Evolutionary conservation across 2,329 filamentous ascomycete species (phyloP), one percentile per base, ranked within the genome.

Genomic region (Verticillium nubilum): DNA sequence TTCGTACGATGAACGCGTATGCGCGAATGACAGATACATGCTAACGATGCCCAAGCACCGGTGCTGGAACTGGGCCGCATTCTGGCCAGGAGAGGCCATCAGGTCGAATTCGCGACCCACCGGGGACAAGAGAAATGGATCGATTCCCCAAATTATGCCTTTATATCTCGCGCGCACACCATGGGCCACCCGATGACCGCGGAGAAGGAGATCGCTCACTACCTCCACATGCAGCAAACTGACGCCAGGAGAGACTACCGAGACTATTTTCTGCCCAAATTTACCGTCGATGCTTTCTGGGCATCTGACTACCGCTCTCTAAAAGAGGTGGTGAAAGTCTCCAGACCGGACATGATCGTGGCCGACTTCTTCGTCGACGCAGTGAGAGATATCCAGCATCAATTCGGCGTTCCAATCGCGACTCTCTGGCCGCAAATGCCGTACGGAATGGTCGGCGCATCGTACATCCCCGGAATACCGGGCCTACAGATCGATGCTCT

Each of bases 351-450:
- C 62, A 69, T 78, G 58, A 74, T 79, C 26, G 59, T 79, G 2
- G 73, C 74, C 0, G 76, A 79, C 57, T 79, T 76, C 67, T 76
- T 59, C 42, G 74, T 73, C 28, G 75, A 79, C 6, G 69, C 72
- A 4, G 74, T 70, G 2, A 66, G 70, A 53, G 77, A 79, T 58
- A 75, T 79, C 54, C 68, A 71, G 5, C 59, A 65, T 19, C 67
- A 78, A 62, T 71, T 72, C 33, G 63, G 66, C 15, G 60, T 78
- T 4, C 76, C 76, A 2, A 65, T 78, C 5, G 74, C 75, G 10
- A 68, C 71, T 27, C 66, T 76, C 12, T 75, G 71, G 71, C 74
- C 76, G 2, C 72, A 77, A 60, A 77, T 77, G 74, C 76, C 76
- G 0, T 72, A 69, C 29, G 60, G 69, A 1, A 72, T 77, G 71